phyloP scores from a whole-genome alignment of 75 land plant genomes.

The Cunninghamia lanceolata region DNA sequence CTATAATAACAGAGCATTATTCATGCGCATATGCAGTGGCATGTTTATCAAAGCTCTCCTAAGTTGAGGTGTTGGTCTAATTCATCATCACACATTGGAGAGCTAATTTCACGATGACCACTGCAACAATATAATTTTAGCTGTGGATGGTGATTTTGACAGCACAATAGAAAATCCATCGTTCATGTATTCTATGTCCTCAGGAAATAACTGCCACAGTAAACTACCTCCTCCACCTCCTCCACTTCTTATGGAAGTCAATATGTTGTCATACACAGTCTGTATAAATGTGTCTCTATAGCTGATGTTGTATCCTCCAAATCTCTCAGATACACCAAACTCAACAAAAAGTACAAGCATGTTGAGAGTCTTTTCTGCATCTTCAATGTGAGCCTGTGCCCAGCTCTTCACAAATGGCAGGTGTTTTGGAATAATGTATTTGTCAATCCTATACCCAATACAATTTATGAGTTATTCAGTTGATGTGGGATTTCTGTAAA shows the following conservation, averaged over 20 bases:
- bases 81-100: neutral
- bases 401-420: conserved; percentile 58
- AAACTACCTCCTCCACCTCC: conserved; percentile 82
- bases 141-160: conserved; percentile 33
- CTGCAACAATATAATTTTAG: conserved; percentile 63
- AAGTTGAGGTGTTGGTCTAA: neutral
- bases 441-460: neutral
- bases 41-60: neutral
- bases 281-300: conserved; percentile 43
- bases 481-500: neutral
- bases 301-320: conserved; percentile 42
- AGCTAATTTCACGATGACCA: neutral
- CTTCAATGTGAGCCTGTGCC: conserved; percentile 77
- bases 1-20: too few relatives aligned
- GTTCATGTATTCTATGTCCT: conserved; percentile 74
- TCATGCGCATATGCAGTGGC: too few relatives aligned
- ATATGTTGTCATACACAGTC: conserved; percentile 46
- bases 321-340: conserved; percentile 72
- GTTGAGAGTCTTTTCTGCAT: conserved; percentile 42
- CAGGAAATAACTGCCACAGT: conserved; percentile 86
- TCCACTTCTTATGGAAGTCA: conserved; percentile 50
- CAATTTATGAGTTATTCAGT: neutral
- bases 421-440: conserved; percentile 17
- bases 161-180: conserved; percentile 66
- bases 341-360: conserved; percentile 87